Percentiles rank a stretch among this genome's conserved stretches.
These are phyloP conservation scores for Aspergillus sergii DNA, from an alignment of 2,329 filamentous ascomycete genomes.

Conservation along the genomic window DNA sequence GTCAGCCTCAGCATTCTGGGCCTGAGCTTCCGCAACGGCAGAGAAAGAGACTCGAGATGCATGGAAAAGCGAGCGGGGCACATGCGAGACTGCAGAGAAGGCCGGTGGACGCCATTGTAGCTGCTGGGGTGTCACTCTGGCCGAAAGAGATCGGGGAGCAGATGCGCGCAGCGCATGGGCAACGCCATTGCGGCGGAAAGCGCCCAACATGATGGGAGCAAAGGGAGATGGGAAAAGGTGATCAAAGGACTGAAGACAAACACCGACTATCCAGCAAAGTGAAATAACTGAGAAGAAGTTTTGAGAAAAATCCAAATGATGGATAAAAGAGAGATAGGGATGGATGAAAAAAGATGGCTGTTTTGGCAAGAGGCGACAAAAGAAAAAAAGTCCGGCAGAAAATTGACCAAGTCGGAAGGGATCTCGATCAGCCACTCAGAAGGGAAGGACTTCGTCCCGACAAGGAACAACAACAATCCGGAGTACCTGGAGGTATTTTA, in stretches of 20 bases:
- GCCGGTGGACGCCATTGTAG: conserved; percentile 31
- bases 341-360: background rate
- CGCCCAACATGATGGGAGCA: conserved; percentile 38
- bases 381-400: conserved; percentile 20
- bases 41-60: conserved; percentile 30
- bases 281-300: conserved; percentile 10
- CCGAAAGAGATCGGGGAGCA: conserved; percentile 31
- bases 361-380: conserved; percentile 15
- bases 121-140: conserved; percentile 30
- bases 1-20: conserved; percentile 19
- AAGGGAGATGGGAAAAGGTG: background rate
- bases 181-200: conserved; percentile 43
- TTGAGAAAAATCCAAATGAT: background rate
- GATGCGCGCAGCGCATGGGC: conserved; percentile 40
- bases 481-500: background rate
- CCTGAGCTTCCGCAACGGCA: conserved; percentile 29
- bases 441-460: background rate
- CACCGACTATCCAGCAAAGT: conserved; percentile 3
- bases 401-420: background rate
- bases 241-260: background rate
- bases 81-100: conserved; percentile 17
- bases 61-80: conserved; percentile 33
- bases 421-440: background rate
- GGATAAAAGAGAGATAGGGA: background rate
- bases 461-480: background rate